These are phyloP conservation scores for Ustilago cynodontis DNA, from an alignment of 1,284 basidiomycete genomes.

Conservation along the genomic window DNA sequence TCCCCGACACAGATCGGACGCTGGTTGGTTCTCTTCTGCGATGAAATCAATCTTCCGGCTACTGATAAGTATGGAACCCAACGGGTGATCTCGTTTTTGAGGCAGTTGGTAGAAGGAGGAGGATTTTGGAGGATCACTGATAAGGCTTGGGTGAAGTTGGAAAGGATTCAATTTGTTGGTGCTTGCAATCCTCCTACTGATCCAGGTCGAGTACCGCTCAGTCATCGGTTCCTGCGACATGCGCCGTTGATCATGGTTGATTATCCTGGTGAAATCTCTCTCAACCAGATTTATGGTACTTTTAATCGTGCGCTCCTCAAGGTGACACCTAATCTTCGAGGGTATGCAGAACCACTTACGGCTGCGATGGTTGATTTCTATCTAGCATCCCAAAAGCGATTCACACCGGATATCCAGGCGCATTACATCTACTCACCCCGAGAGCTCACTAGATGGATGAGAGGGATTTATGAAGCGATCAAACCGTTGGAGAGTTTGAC, in stretches of 20 bases:
- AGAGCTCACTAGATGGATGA: conserved; percentile 97
- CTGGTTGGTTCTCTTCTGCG: conserved; percentile 99
- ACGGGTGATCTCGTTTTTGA: conserved; percentile 96
- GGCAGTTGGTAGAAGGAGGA: conserved; percentile 93
- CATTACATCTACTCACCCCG: conserved; percentile 99
- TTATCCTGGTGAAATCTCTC: conserved; percentile 94
- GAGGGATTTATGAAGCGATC: conserved; percentile 97
- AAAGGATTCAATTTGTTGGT: conserved; percentile 98
- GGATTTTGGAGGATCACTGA: conserved; percentile 96
- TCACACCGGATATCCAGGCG: conserved; percentile 95
- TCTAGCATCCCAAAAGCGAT: conserved; percentile 89
- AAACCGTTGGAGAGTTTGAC: conserved; percentile 89
- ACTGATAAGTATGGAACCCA: conserved; percentile 99
- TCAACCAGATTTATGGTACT: conserved; percentile 99
- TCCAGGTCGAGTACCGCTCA: conserved; percentile 97
- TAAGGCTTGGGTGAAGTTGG: conserved; percentile 96
- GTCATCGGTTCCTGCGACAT: conserved; percentile 95
- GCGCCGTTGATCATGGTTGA: conserved; percentile 99
- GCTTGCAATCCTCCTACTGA: conserved; percentile 99
- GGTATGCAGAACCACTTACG: conserved; percentile 93
- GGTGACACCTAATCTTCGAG: conserved; percentile 90
- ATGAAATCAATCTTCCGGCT: conserved; percentile 98
- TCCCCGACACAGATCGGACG: conserved; percentile 94
- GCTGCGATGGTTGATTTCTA: conserved; percentile 98
- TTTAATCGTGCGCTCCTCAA: conserved; percentile 97